phyloP scores from a whole-genome alignment of 257 asterid species.

The Salvia miltiorrhiza region DNA sequence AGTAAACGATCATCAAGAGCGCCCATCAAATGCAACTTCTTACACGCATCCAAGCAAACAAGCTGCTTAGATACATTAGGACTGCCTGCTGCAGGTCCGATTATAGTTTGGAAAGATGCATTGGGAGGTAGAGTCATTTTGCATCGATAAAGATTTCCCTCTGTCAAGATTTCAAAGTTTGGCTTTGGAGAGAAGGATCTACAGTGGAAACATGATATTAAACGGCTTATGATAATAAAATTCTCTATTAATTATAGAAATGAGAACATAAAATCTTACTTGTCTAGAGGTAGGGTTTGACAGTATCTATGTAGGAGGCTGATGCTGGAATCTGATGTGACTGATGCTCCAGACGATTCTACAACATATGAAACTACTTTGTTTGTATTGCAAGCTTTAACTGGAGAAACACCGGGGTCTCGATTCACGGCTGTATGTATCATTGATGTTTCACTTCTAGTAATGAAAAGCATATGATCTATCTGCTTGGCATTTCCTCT shows the following conservation, averaged over 20 bases:
- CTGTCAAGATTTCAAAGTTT: constrained; percentile 41
- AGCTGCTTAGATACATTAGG: constrained; percentile 56
- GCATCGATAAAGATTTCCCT: constrained; percentile 52
- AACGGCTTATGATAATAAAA: not conserved
- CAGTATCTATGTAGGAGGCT: constrained; percentile 65
- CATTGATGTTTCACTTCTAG: constrained; percentile 54
- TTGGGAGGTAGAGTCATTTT: constrained; percentile 66
- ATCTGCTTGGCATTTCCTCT: constrained; percentile 72
- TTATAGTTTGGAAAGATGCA: constrained; percentile 61
- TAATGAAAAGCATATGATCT: constrained; percentile 46
- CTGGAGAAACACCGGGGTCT: constrained; percentile 29
- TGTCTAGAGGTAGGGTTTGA: constrained; percentile 56
- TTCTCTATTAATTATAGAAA: not conserved
- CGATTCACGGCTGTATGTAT: constrained; percentile 33
- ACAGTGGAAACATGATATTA: constrained; percentile 19
- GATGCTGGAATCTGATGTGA: constrained; percentile 63
- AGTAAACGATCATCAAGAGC: constrained; percentile 61
- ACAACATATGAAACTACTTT: constrained; percentile 43
- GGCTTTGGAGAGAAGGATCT: constrained; percentile 57
- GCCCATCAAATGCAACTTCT: constrained; percentile 68
- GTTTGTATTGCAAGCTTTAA: constrained; percentile 33
- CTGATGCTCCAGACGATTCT: constrained; percentile 74
- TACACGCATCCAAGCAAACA: constrained; percentile 87
- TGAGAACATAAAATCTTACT: constrained; percentile 36
- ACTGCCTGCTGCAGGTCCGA: constrained; percentile 56